Conservation (phyloP, 306 rosid genomes). For the Fragaria nilgerrensis region DNA sequence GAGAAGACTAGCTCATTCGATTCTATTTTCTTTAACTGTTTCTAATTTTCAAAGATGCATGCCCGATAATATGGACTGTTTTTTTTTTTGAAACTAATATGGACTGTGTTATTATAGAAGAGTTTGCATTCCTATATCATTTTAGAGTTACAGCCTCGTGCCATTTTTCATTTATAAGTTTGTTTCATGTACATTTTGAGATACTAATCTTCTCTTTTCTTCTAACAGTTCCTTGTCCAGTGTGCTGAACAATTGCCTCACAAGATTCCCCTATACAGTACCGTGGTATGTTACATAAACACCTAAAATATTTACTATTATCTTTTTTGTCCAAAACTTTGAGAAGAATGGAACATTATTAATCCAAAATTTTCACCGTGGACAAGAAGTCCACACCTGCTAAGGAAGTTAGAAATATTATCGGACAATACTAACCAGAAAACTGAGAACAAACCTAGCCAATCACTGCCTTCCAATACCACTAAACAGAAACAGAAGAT, state of each 20-base stretch:
- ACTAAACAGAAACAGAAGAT: background rate
- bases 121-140: background rate
- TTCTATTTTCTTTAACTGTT: background rate
- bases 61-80: background rate
- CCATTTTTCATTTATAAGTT: background rate
- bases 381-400: background rate
- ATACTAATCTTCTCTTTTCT: constrained; percentile 23
- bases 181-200: constrained; percentile 8
- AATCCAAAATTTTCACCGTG: background rate
- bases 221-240: constrained; percentile 62
- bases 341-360: background rate
- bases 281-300: constrained; percentile 56
- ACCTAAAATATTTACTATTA: background rate
- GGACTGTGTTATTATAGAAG: background rate
- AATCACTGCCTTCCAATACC: background rate
- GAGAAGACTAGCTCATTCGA: background rate
- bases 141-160: background rate
- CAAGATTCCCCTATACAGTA: constrained; percentile 82
- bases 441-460: background rate
- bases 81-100: too few species aligned
- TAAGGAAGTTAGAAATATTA: background rate
- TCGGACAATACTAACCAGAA: background rate
- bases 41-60: background rate
- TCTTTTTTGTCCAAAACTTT: background rate
- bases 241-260: constrained; percentile 94